These are phyloP conservation scores for Apocynum venetum DNA, from an alignment of 257 asterid genomes.

Conservation along the genomic window DNA sequence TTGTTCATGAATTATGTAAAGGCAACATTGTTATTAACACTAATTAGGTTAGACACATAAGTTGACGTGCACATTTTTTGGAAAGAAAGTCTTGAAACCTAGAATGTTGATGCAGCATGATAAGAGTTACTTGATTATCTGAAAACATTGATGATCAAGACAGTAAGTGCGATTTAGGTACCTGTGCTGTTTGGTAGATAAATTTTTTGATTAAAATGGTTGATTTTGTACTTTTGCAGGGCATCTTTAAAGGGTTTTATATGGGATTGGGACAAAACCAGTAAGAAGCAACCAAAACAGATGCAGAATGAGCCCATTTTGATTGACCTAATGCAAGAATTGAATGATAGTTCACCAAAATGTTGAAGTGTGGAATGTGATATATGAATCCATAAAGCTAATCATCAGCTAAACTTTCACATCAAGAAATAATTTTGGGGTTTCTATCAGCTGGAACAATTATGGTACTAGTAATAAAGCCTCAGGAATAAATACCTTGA, in stretches of 20 bases:
- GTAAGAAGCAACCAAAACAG: constrained; percentile 11
- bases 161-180: not conserved
- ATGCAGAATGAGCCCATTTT: constrained; percentile 3
- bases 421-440: constrained; percentile 9
- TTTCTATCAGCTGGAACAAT: not conserved
- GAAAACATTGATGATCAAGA: not conserved
- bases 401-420: constrained; percentile 11
- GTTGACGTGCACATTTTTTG: not conserved
- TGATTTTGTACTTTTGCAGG: not conserved
- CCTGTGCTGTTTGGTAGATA: not conserved
- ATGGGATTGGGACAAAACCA: constrained; percentile 1
- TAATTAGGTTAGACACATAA: too few relatives aligned
- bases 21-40: not conserved
- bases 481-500: not conserved
- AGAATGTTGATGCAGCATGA: not conserved
- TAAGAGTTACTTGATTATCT: not conserved
- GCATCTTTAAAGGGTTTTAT: not conserved
- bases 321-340: not conserved
- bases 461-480: not conserved
- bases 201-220: not conserved
- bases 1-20: too few relatives aligned
- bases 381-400: not conserved
- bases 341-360: constrained; percentile 5
- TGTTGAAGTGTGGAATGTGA: not conserved
- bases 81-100: not conserved